Evolutionary conservation across 2,329 filamentous ascomycete species (phyloP).

Genomic region (Nothopassalora personata): DNA sequence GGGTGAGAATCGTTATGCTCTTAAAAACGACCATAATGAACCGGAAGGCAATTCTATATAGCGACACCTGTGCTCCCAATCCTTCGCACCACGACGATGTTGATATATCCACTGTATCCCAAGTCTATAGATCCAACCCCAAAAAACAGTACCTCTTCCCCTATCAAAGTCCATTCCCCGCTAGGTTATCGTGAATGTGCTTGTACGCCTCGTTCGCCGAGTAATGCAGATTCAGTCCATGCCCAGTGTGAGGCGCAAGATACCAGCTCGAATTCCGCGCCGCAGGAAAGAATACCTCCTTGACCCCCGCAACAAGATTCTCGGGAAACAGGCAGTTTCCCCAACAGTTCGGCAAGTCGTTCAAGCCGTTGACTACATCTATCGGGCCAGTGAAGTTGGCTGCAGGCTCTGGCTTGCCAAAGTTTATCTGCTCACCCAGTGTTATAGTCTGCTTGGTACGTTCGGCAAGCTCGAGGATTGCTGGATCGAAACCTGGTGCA

Average conservation of each 20-base stretch:
- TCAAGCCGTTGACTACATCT: conserved; percentile 23
- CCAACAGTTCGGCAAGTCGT: conserved; percentile 26
- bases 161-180: no score
- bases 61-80: no score
- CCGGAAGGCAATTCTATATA: no score
- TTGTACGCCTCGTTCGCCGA: neutral
- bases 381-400: conserved; percentile 21
- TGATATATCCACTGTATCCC: no score
- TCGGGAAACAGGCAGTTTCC: conserved; percentile 25
- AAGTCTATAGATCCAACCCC: no score
- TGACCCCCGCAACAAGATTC: conserved; percentile 15
- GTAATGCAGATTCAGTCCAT: conserved; percentile 30
- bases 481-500: conserved; percentile 25
- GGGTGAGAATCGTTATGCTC: no score
- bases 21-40: no score
- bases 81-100: no score
- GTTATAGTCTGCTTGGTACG: conserved; percentile 22
- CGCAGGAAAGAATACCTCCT: conserved; percentile 16
- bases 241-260: conserved; percentile 23
- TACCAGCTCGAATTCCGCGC: conserved; percentile 8
- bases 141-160: no score
- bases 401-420: conserved; percentile 9
- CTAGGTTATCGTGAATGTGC: neutral
- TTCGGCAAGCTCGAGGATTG: conserved; percentile 20
- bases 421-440: conserved; percentile 26